A percentile compares a stretch with the other conserved stretches of the same genome.
phyloP scores from a whole-genome alignment of 768 basidiomycete species.

The Hygrocybe coccinea region DNA sequence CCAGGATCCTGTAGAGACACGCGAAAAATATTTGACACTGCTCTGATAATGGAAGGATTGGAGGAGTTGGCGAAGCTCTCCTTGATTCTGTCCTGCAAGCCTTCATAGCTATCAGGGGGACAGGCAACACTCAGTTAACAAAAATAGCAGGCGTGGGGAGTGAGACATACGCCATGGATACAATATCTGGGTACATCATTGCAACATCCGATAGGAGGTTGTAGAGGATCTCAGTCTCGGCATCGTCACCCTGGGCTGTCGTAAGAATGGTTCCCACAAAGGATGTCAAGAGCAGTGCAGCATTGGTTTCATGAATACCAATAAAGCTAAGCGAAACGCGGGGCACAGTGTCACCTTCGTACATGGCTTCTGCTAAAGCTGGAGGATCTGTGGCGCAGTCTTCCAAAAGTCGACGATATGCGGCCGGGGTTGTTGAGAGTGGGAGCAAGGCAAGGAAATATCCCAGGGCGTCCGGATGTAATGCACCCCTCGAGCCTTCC shows the following conservation, averaged over 20 bases:
- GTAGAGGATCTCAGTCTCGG: conserved; percentile 78
- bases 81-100: conserved; percentile 68
- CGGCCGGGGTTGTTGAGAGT: conserved; percentile 50
- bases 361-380: conserved; percentile 37
- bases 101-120: conserved; percentile 55
- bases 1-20: conserved; percentile 56
- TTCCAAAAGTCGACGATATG: conserved; percentile 57
- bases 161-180: conserved; percentile 63
- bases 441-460: conserved; percentile 79
- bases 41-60: conserved; percentile 63
- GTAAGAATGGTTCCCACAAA: conserved; percentile 71
- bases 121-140: conserved; percentile 12
- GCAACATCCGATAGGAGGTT: conserved; percentile 69
- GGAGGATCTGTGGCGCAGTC: conserved; percentile 56
- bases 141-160: conserved; percentile 1
- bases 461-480: conserved; percentile 59
- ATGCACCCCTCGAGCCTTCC: conserved; percentile 40
- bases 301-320: conserved; percentile 55
- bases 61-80: conserved; percentile 67
- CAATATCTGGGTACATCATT: conserved; percentile 61
- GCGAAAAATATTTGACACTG: conserved; percentile 73
- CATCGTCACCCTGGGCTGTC: conserved; percentile 73
- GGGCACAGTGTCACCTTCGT: conserved; percentile 44
- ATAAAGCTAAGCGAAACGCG: conserved; percentile 53
- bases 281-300: conserved; percentile 68